A percentile compares a stretch with the other conserved stretches of the same genome.
These are phyloP conservation scores for Lactarius psammicola DNA, from an alignment of 768 basidiomycete genomes.

Conservation along the genomic window DNA sequence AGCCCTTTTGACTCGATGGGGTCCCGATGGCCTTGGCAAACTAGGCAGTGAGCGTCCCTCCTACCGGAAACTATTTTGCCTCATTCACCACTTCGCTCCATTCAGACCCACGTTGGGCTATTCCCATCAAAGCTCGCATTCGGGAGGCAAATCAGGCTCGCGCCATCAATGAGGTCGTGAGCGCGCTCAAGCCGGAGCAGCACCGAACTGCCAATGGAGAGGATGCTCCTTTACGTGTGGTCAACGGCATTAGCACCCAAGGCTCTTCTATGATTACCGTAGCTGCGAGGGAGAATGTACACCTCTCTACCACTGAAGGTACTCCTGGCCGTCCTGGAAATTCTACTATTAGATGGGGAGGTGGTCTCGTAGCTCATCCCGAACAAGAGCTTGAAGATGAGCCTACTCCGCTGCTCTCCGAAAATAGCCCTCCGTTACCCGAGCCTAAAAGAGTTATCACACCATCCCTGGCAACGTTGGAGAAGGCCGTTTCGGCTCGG, in stretches of 20 bases:
- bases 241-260: slow-evolving; percentile 72
- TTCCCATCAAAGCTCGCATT: slow-evolving; percentile 79
- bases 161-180: slow-evolving; percentile 77
- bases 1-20: slow-evolving; percentile 84
- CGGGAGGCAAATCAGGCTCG: slow-evolving; percentile 62
- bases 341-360: slow-evolving; percentile 60
- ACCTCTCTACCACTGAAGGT: slow-evolving; percentile 43
- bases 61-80: slow-evolving; percentile 18
- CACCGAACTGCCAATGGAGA: slow-evolving; percentile 43
- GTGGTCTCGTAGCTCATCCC: slow-evolving; percentile 61
- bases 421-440: slow-evolving; percentile 35
- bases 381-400: slow-evolving; percentile 63
- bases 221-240: slow-evolving; percentile 63
- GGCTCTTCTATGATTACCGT: slow-evolving; percentile 74
- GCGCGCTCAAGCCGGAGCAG: slow-evolving; percentile 59
- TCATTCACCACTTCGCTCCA: slow-evolving; percentile 27
- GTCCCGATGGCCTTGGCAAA: slow-evolving; percentile 85
- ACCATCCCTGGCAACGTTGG: slow-evolving; percentile 87
- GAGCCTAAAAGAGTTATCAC: slow-evolving; percentile 58
- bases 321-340: slow-evolving; percentile 57
- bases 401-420: slow-evolving; percentile 34
- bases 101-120: slow-evolving; percentile 84
- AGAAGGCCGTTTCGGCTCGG: slow-evolving; percentile 88
- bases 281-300: slow-evolving; percentile 68
- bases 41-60: slow-evolving; percentile 62